Evolutionary conservation across 768 basidiomycete species (phyloP).

Genomic region (Lactifluus rugatus): DNA sequence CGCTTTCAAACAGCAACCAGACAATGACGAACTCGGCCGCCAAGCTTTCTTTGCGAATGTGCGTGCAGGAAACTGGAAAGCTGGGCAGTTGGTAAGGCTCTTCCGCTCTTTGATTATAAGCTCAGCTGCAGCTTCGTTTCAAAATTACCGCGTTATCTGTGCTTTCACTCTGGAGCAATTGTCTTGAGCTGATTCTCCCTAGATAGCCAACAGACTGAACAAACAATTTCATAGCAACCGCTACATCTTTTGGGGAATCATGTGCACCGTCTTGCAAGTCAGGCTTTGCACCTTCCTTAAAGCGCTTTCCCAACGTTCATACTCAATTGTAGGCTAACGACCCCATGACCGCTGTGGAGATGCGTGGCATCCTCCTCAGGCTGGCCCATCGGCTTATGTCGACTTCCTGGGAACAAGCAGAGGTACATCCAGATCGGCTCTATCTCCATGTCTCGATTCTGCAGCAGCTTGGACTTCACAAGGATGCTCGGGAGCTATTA

Average conservation of each 20-base stretch:
- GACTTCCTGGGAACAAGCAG: constrained; percentile 53
- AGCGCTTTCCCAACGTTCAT: neutral
- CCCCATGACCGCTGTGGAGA: constrained; percentile 44
- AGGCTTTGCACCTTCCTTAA: neutral
- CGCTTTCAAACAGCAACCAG: constrained; percentile 71
- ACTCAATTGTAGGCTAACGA: constrained; percentile 53
- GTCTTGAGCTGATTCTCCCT: constrained; percentile 1
- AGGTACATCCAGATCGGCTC: constrained; percentile 63
- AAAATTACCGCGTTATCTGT: neutral
- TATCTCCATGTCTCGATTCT: constrained; percentile 66
- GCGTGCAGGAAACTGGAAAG: constrained; percentile 74
- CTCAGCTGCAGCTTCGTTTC: neutral
- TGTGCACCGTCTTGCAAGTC: constrained; percentile 74
- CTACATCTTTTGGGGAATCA: constrained; percentile 77
- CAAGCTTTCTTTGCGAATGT: constrained; percentile 84
- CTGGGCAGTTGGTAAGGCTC: constrained; percentile 63
- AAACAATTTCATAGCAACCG: constrained; percentile 77
- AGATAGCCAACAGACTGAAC: constrained; percentile 76
- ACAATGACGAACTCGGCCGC: constrained; percentile 72
- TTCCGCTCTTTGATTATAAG: neutral
- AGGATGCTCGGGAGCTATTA: constrained; percentile 61
- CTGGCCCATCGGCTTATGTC: constrained; percentile 68
- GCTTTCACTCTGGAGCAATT: neutral
- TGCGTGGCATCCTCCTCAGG: constrained; percentile 62
- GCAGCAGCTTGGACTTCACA: constrained; percentile 53